Evolutionary conservation across 495 filamentous ascomycete genomes (phyloP), one percentile per base, ranked within the genome.

Genomic region (Xylaria flabelliformis): DNA sequence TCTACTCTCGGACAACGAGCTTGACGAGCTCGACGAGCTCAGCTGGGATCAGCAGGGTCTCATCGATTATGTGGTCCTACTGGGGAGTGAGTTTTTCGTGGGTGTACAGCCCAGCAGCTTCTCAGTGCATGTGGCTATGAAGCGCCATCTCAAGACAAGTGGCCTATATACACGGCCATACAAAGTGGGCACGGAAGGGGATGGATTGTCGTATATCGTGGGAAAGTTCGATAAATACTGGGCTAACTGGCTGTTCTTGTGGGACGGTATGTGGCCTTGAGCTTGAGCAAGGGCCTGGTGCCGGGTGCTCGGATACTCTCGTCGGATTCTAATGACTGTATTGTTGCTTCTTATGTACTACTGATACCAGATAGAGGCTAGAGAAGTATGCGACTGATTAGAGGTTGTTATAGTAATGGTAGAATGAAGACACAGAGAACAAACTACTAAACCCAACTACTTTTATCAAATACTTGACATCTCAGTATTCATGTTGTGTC

Each of bases 41-140:
- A 83, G 78, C 34, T 85, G 83, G 83, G 83, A 85, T 69, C 83
- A 84, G 71, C 80, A 84, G 66, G 83, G 76, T 0, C 74, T 85
- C 17, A 65, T 85, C 1, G 83, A 85, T 59, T 81, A 82, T 24
- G 72, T 84, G 29, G 80, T 83, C 0, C 64, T 85, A 15, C 69
- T 84, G 7, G 81, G 80, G 10, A 78, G 80, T 42, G 78, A 84
- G 56, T 82, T 80, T 62, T 85, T 85, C 64, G 66, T 83, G 0
- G 83, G 83, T 0, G 77, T 82, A 9, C 84, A 80, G 69, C 83
- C 83, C 2, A 84, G 83, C 64, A 84, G 83, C n/a, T 85, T 85
- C 73, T 83, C 82, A 26, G 76, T 84, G 41, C 82, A 82, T 42
- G 79, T 83, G n/a, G 83, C 83, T 1, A 74, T 81, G 68, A 85